Base-by-base conservation (phyloP, 306 rosid genomes). In the Quercus gilva region DNA sequence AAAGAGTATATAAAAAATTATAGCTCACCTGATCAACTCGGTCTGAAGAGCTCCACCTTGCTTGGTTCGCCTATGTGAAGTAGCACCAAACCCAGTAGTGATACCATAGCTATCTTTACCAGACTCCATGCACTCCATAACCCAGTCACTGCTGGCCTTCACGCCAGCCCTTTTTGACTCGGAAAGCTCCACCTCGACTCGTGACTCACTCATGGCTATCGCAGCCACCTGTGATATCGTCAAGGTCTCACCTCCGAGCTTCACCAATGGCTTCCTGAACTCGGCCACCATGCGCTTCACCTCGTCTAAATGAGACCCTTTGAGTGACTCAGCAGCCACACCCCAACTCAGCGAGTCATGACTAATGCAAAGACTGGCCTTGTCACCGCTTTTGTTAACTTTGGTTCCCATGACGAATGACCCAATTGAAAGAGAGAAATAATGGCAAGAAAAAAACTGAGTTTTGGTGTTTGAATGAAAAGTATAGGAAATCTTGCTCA, bases 111-210 rank as follows among this genome's bases (percentile, higher is more conserved):
- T 92, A 45, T 94, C 97, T 0, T 89, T 92, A 0, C 97, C 99
- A 0, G 88, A 90, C 28, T 65, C 61, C 95, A 92, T 88, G 70
- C 94, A 90, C 0, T 95, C 89, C 94, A 91, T 88, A 4, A 95
- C 98, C 99, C 99, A 95, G 23, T 95, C 97, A 37, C 98, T 91
- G 73, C 99, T 94, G 1, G 99, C 99, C 85, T 92, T 89, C 10
- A 92, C 97, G 0, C 94, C 91, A 0, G 91, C 92, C 76, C 98
- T 81, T 0, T 94, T 60, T 0, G 86, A 76, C 86, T 95, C 99
- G 0, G 92, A 78, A 0, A 92, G 88, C 85, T 95, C 90, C 14
- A 94, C 97, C 57, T 59, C 28, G 0, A 91, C 90, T 0, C 86
- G 86, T 0, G 81, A 37, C 69, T 86, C 93, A 6, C 74, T 73